phyloP scores from a whole-genome alignment of 768 basidiomycete species.

The Fomitopsis serialis region DNA sequence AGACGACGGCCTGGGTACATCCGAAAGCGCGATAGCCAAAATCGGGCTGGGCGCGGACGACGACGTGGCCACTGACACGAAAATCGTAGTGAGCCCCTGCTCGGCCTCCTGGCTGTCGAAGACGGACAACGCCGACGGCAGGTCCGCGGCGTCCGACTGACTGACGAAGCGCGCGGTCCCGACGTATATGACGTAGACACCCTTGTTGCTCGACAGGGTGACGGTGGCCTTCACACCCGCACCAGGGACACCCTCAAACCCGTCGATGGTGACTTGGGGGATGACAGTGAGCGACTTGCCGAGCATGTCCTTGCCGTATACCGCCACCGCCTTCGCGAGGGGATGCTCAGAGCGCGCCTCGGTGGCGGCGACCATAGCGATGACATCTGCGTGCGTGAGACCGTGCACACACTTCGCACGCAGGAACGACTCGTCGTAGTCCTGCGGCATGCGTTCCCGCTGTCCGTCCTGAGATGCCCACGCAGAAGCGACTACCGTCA shows the following conservation, averaged over 20 bases:
- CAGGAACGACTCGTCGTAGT: slow-evolving; percentile 8
- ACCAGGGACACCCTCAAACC: slow-evolving; percentile 87
- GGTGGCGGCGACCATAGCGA: slow-evolving; percentile 80
- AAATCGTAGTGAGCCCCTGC: slow-evolving; percentile 81
- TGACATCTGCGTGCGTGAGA: slow-evolving; percentile 51
- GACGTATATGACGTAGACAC: slow-evolving; percentile 52
- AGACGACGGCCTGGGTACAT: slow-evolving; percentile 83
- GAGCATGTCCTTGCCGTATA: slow-evolving; percentile 68
- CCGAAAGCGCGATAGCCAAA: slow-evolving; percentile 80
- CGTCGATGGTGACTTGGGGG: slow-evolving; percentile 52
- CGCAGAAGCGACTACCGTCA: slow-evolving; percentile 67
- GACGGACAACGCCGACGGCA: slow-evolving; percentile 52
- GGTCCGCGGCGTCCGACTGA: slow-evolving; percentile 41
- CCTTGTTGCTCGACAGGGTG: slow-evolving; percentile 41
- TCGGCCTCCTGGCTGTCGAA: slow-evolving; percentile 72
- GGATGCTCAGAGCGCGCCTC: slow-evolving; percentile 96
- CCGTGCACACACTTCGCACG: slow-evolving; percentile 52
- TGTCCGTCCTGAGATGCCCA: slow-evolving; percentile 44
- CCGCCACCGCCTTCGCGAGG: slow-evolving; percentile 87
- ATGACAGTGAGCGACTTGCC: slow-evolving; percentile 31
- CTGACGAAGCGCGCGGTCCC: slow-evolving; percentile 74
- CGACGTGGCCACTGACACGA: slow-evolving; percentile 59
- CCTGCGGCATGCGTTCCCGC: neutral
- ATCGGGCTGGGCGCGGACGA: slow-evolving; percentile 48
- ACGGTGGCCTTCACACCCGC: slow-evolving; percentile 79